Conservation (phyloP, 2,329 filamentous ascomycete genomes). For the Fusarium tuaranense region DNA sequence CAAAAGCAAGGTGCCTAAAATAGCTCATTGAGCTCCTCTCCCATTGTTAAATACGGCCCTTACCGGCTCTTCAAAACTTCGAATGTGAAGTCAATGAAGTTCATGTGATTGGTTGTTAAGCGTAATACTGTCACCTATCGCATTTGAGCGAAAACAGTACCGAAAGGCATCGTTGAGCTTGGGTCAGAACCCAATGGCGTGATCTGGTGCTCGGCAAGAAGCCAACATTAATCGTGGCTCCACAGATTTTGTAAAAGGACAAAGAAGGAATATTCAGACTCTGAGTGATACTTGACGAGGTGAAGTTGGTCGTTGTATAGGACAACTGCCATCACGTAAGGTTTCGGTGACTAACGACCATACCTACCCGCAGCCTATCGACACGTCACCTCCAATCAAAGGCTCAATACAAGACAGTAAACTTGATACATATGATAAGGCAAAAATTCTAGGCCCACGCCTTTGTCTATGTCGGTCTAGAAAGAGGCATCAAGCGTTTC, state of each 20-base stretch:
- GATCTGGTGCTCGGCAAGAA: neutral
- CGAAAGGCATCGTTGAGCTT: neutral
- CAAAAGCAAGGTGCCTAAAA: neutral
- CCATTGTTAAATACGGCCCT: too few species aligned
- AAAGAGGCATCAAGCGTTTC: too few species aligned
- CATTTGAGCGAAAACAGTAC: neutral
- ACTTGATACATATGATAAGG: neutral
- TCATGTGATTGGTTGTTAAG: neutral
- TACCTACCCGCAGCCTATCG: neutral
- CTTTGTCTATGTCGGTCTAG: neutral
- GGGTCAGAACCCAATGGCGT: neutral
- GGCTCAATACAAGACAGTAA: neutral
- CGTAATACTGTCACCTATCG: neutral
- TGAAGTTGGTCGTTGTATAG: neutral
- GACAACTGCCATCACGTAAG: neutral
- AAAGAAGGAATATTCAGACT: neutral
- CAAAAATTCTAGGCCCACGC: neutral
- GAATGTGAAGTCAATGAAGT: too few species aligned
- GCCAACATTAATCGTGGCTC: too few species aligned
- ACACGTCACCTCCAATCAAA: neutral
- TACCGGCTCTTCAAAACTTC: accelerated
- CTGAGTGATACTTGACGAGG: neutral
- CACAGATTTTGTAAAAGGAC: neutral
- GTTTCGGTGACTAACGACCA: neutral
- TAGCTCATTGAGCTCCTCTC: neutral